Conservation (phyloP, 176 grass and related monocot species). For the Hordeum vulgare region MorexV3_pseudomolecules_assembly NC_058518.1:198305185-198305684, state of each 20-base stretch:
- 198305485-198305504: conserved; percentile 45
- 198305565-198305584: conserved; percentile 90
- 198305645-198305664: not conserved
- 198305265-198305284: conserved; percentile 77
- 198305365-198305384: conserved; percentile 69
- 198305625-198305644: not conserved
- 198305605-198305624: not conserved
- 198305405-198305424: conserved; percentile 66
- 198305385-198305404: conserved; percentile 63
- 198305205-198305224: not conserved
- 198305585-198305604: conserved; percentile 14
- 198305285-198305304: conserved; percentile 57
- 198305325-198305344: conserved; percentile 62
- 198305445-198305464: conserved; percentile 55
- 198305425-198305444: conserved; percentile 63
- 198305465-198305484: conserved; percentile 46
- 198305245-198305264: conserved; percentile 41
- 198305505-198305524: conserved; percentile 64
- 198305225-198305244: conserved; percentile 18
- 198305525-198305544: conserved; percentile 71
- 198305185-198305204: not conserved
- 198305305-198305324: conserved; percentile 54
- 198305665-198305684: conserved; percentile 3
- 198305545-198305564: conserved; percentile 84
- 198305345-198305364: conserved; percentile 71